Evolutionary conservation across 2,329 filamentous ascomycete species (phyloP), one percentile per base, ranked within the genome.

Genomic region (Fusarium sp.): DNA sequence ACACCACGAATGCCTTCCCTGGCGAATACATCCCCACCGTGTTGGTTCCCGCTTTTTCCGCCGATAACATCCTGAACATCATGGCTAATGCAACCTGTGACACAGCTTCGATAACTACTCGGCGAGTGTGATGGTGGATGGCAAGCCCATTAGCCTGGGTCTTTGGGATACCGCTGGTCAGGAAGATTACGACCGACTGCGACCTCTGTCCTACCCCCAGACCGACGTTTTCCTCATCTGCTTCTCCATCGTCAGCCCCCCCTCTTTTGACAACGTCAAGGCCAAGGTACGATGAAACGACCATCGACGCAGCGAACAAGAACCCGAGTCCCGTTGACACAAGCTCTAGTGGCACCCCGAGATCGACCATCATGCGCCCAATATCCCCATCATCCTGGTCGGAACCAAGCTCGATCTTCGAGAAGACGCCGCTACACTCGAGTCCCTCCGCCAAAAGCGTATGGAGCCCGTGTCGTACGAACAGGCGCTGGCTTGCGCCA

Each of bases 21-120:
- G 97, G 97, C 85, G 97, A 99, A 89, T 99, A 99, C 86, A 98
- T 99, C 79, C 97, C 97, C 77, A 99, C 97, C 80, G 97, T 99
- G 94, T 97, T 87, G 85, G 93, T 88, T n/a, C 43, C 65, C 56
- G 38, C 72, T 47, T 30, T 38, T 25, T 35, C 61, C 22, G 32
- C 65, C 56, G 32, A 37, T 22, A 47, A 32, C 15, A 37, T 50
- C 12, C 17, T 59, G 54, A 47, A 20, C 61, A 54, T 33, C 17
- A 50, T 52, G 45, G 22, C 63, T 66, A 25, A 68, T 50, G 76
- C 56, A 66, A 72, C 75, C 65, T 50, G 20, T 56, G 58, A 50
- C 70, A 27, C 78, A 98, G 95, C 74, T 98, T 98, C 86, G 96
- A 98, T 84, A 99, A 99, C 87, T 98, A 98, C 88, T 98, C 96